Evolutionary conservation across 805 yeast genomes (phyloP).

Genomic region (Starmerella sp.): DNA sequence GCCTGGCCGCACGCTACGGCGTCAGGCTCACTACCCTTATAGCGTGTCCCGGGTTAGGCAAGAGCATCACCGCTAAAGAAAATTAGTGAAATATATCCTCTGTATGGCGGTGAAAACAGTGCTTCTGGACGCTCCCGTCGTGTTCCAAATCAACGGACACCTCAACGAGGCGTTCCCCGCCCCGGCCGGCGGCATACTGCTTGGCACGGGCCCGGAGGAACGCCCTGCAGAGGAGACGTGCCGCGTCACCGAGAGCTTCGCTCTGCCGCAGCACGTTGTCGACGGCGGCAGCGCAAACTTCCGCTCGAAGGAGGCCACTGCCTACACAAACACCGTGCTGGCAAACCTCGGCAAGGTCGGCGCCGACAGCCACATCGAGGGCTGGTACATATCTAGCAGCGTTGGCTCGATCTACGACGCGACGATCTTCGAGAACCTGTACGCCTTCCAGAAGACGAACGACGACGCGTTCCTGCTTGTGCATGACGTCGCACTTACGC

Average conservation of each 20-base stretch:
- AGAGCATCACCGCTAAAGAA: not conserved
- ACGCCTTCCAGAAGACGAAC: constrained; percentile 49
- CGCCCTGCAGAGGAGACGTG: constrained; percentile 10
- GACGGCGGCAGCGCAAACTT: constrained; percentile 57
- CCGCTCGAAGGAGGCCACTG: constrained; percentile 48
- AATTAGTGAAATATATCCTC: constrained; percentile 1
- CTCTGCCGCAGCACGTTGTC: constrained; percentile 43
- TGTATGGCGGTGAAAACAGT: constrained; percentile 12
- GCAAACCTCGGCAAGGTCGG: constrained; percentile 51
- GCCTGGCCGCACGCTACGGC: no score
- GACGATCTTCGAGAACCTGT: constrained; percentile 52
- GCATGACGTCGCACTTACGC: constrained; percentile 56
- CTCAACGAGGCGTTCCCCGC: constrained; percentile 23
- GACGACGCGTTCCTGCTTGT: constrained; percentile 43
- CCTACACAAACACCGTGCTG: constrained; percentile 58
- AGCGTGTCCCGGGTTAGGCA: not conserved
- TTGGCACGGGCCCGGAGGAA: constrained; percentile 21
- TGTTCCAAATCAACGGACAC: constrained; percentile 23
- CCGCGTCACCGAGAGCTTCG: constrained; percentile 36
- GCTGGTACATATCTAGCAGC: constrained; percentile 67
- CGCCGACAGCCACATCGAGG: constrained; percentile 58
- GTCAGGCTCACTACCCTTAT: not conserved
- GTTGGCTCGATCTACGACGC: constrained; percentile 61
- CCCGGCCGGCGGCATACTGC: constrained; percentile 23
- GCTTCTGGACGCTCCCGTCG: constrained; percentile 21